Percentiles rank a stretch among this genome's conserved stretches.
These are phyloP conservation scores for Pichia cabralensis DNA, from an alignment of 805 yeast species.

Conservation along the genomic window DNA sequence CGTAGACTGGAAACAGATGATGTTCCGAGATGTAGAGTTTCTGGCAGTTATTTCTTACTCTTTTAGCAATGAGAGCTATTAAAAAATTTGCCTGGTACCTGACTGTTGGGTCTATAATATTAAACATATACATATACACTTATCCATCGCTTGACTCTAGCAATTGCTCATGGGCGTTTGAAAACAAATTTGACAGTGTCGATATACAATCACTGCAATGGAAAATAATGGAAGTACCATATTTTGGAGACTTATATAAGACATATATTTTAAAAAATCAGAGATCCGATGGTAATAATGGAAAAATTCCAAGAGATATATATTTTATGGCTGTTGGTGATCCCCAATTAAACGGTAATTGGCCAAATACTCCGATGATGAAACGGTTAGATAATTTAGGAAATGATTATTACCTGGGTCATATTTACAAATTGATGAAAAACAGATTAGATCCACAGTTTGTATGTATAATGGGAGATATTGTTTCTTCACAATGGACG, in stretches of 20 bases:
- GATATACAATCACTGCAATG: slow-evolving; percentile 11
- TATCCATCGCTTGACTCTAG: slow-evolving; percentile 56
- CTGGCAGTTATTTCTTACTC: too few species aligned
- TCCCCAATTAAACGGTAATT: slow-evolving; percentile 91
- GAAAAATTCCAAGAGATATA: slow-evolving; percentile 25
- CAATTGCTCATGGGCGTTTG: slow-evolving; percentile 52
- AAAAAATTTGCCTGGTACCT: too few species aligned
- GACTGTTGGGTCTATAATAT: too few species aligned
- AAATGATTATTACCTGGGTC: slow-evolving; percentile 84
- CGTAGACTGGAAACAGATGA: too few species aligned
- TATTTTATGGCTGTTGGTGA: slow-evolving; percentile 83
- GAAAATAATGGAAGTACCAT: slow-evolving; percentile 20
- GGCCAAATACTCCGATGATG: slow-evolving; percentile 60
- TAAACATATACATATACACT: slow-evolving; percentile 61
- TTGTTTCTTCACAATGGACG: slow-evolving; percentile 93
- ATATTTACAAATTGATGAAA: slow-evolving; percentile 61
- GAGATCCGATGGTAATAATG: not conserved
- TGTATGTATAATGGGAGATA: slow-evolving; percentile 87
- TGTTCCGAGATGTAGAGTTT: too few species aligned
- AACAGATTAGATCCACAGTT: slow-evolving; percentile 59
- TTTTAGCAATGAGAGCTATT: too few species aligned
- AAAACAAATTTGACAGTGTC: slow-evolving; percentile 16
- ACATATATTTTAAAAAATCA: slow-evolving; percentile 23
- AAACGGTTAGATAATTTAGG: slow-evolving; percentile 79
- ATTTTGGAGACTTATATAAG: slow-evolving; percentile 25